Conservation (phyloP, 148 eudicot genomes). For the Fagopyrum tataricum region DNA sequence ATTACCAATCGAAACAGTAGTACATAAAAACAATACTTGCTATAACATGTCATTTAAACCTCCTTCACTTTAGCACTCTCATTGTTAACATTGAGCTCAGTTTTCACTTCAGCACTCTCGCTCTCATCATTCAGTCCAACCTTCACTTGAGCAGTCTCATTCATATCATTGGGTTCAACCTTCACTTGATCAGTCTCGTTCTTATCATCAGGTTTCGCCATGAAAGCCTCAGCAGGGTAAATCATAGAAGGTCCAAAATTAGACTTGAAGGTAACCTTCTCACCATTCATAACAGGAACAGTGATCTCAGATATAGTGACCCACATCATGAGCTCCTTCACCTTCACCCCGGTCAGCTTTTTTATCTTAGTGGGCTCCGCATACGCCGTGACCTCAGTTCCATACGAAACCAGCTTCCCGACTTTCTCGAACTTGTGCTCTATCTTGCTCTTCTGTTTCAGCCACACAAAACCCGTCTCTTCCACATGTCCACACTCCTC, state of each 20-base stretch:
- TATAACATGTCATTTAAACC: background rate
- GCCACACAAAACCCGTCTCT: conserved; percentile 68
- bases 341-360: conserved; percentile 71
- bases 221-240: conserved; percentile 47
- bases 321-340: conserved; percentile 66
- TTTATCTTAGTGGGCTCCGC: conserved; percentile 54
- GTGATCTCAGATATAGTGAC: conserved; percentile 42
- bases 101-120: too few species aligned
- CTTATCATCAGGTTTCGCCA: conserved; percentile 9
- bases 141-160: too few species aligned
- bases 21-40: background rate
- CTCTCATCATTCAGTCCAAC: too few species aligned
- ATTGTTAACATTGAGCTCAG: too few species aligned
- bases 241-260: conserved; percentile 35
- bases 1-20: background rate
- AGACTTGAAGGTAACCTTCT: conserved; percentile 44
- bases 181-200: too few species aligned
- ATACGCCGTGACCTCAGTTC: conserved; percentile 50
- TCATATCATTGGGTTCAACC: too few species aligned
- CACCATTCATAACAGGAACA: conserved; percentile 26
- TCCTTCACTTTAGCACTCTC: background rate
- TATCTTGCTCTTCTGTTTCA: conserved; percentile 52
- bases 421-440: conserved; percentile 69
- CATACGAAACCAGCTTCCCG: conserved; percentile 43
- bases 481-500: conserved; percentile 47